phyloP scores from a whole-genome alignment of 2,329 filamentous ascomycete species.

The Hypoxylon sp. region DNA sequence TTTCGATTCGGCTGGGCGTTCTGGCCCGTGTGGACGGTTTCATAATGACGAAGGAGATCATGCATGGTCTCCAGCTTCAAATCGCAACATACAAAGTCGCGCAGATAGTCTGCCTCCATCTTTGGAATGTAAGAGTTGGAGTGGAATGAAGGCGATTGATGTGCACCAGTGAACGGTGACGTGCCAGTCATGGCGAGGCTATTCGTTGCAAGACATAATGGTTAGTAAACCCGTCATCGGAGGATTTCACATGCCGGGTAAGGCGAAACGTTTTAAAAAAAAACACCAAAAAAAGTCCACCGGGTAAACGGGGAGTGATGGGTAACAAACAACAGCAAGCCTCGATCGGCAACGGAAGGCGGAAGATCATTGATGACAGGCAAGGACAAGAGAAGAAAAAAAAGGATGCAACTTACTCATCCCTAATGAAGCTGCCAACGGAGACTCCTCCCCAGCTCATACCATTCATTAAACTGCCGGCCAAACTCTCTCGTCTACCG shows the following conservation, averaged over 20 bases:
- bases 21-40: constrained; percentile 89
- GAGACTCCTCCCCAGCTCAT: constrained; percentile 98
- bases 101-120: constrained; percentile 97
- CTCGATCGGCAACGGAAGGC: constrained; percentile 22
- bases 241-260: constrained; percentile 44
- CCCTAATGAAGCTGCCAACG: constrained; percentile 95
- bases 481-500: constrained; percentile 73
- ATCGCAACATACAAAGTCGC: constrained; percentile 96
- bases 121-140: constrained; percentile 97
- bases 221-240: constrained; percentile 51
- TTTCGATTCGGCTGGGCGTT: constrained; percentile 57
- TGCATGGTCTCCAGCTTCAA: constrained; percentile 91
- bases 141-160: constrained; percentile 95
- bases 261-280: constrained; percentile 35
- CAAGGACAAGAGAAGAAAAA: constrained; percentile 46
- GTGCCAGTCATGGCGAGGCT: constrained; percentile 97
- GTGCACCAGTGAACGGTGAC: constrained; percentile 83
- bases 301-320: constrained; percentile 38
- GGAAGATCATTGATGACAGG: constrained; percentile 17
- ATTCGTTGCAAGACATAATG: constrained; percentile 48
- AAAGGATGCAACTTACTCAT: constrained; percentile 83
- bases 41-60: constrained; percentile 95
- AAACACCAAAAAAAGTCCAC: constrained; percentile 24
- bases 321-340: constrained; percentile 18
- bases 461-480: constrained; percentile 79